These are phyloP conservation scores for Trichopus zeylanicus DNA, from an alignment of 116 monocot genomes.

Conservation along the genomic window DNA sequence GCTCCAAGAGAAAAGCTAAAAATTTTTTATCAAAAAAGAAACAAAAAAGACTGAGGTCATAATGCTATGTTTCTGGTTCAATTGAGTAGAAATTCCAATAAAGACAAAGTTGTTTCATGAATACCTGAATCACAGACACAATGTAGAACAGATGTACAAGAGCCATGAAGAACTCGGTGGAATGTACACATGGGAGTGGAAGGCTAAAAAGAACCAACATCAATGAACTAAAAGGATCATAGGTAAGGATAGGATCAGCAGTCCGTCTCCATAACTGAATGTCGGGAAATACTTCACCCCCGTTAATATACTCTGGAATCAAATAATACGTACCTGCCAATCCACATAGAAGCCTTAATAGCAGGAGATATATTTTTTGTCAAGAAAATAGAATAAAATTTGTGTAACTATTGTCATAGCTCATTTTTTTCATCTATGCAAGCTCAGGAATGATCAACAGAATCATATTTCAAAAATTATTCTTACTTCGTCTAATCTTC, in stretches of 20 bases:
- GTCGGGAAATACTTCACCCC: slow-evolving; percentile 42
- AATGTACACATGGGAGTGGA: slow-evolving; percentile 62
- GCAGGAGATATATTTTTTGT: background rate
- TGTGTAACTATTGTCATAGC: no score
- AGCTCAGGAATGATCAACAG: no score
- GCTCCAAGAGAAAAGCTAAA: background rate
- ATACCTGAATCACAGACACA: slow-evolving; percentile 85
- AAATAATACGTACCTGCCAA: slow-evolving; percentile 32
- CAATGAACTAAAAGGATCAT: slow-evolving; percentile 85
- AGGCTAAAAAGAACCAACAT: slow-evolving; percentile 88
- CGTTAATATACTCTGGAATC: slow-evolving; percentile 17
- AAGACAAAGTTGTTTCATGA: background rate
- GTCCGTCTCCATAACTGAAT: slow-evolving; percentile 66
- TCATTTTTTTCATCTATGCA: no score
- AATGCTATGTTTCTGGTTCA: background rate
- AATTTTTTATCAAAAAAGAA: background rate
- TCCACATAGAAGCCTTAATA: background rate
- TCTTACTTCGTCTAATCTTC: no score
- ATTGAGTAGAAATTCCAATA: background rate
- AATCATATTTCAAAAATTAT: no score
- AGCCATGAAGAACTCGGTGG: slow-evolving; percentile 53
- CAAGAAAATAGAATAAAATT: no score
- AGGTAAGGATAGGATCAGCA: slow-evolving; percentile 81
- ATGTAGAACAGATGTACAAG: slow-evolving; percentile 88
- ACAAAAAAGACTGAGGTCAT: no score